Percentiles rank a stretch among this genome's conserved stretches.
Evolutionary conservation across 768 basidiomycete species (phyloP).

Genomic region (Steccherinum ochraceum): DNA sequence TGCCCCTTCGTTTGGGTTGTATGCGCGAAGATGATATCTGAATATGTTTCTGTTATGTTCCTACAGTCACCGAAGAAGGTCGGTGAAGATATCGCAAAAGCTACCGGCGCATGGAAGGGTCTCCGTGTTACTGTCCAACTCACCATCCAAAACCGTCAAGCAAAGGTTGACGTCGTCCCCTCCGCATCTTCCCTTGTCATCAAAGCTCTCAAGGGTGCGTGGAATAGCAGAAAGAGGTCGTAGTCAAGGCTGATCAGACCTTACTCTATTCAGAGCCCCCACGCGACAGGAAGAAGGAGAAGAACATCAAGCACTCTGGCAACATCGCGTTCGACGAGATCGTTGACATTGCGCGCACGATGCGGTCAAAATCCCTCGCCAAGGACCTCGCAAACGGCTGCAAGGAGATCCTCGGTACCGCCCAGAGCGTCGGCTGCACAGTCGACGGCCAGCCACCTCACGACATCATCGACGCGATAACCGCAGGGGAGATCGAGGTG

Average conservation of each 20-base stretch:
- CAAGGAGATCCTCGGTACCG: constrained; percentile 98
- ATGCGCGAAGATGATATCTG: no score
- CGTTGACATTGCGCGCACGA: constrained; percentile 90
- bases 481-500: constrained; percentile 79
- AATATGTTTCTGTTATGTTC: constrained; percentile 11
- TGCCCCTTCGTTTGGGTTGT: constrained; percentile 2
- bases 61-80: constrained; percentile 98
- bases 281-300: constrained; percentile 99
- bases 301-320: constrained; percentile 98
- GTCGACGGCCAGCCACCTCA: constrained; percentile 91
- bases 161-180: constrained; percentile 91
- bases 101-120: constrained; percentile 97
- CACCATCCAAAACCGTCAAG: constrained; percentile 99
- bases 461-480: constrained; percentile 85
- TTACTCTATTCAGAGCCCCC: constrained; percentile 80
- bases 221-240: background rate
- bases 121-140: constrained; percentile 98
- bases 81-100: constrained; percentile 99
- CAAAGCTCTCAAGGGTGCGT: constrained; percentile 91
- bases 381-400: constrained; percentile 84
- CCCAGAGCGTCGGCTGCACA: constrained; percentile 95
- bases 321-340: constrained; percentile 94
- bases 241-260: no score
- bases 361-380: constrained; percentile 90
- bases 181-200: constrained; percentile 97